These are phyloP conservation scores for Claviceps paspali DNA, from an alignment of 2,329 filamentous ascomycete species.

Conservation along the genomic window DNA sequence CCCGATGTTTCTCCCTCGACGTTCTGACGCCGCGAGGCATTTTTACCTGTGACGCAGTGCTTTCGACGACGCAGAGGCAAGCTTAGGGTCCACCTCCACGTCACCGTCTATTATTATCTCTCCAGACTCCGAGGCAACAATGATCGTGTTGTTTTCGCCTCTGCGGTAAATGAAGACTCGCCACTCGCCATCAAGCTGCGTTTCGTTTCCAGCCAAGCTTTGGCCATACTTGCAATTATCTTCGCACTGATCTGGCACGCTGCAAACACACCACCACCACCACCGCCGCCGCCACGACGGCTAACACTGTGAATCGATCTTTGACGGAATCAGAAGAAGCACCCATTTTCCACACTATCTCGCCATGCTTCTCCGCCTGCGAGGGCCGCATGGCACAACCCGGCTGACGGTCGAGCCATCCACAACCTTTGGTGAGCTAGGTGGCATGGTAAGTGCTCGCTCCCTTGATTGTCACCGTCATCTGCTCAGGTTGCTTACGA, in stretches of 20 bases:
- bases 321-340: neutral
- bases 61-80: no score
- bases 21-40: no score
- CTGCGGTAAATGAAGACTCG: no score
- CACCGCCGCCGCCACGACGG: neutral
- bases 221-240: no score
- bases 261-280: neutral
- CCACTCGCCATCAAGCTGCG: no score
- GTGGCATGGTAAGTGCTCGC: conserved; percentile 27
- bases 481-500: neutral
- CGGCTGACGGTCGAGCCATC: conserved; percentile 63
- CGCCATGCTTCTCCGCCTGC: conserved; percentile 69
- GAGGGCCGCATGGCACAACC: conserved; percentile 85
- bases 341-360: conserved; percentile 6
- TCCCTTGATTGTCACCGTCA: neutral
- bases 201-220: no score
- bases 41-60: no score
- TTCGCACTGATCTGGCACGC: neutral
- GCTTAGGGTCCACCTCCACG: no score
- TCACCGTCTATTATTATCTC: no score
- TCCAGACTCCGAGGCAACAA: no score
- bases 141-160: no score
- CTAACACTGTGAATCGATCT: neutral
- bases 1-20: conserved; percentile 8
- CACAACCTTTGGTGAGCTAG: conserved; percentile 55